Evolutionary conservation across 805 yeast genomes (phyloP).

Genomic region (Kluyveromyces dobzhanskii): DNA sequence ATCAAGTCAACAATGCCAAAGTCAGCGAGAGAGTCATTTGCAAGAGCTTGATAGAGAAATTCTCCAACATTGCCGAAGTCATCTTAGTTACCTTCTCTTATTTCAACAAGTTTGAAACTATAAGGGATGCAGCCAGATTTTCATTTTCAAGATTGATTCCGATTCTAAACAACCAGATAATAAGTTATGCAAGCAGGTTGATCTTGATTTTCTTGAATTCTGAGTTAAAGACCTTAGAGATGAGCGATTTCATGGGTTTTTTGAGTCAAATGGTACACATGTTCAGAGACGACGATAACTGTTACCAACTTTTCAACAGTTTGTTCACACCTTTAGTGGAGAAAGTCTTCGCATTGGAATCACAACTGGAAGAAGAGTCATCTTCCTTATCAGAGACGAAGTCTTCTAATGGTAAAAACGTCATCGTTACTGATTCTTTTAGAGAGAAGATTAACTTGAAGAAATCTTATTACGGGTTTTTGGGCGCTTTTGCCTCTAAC

Average conservation of each 20-base stretch:
- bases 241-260: conserved; percentile 76
- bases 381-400: conserved; percentile 5
- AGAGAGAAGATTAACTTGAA: conserved; percentile 61
- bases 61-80: conserved; percentile 69
- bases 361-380: conserved; percentile 34
- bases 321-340: conserved; percentile 65
- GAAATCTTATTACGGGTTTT: conserved; percentile 58
- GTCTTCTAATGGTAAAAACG: conserved; percentile 15
- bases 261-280: conserved; percentile 81
- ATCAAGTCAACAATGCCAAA: conserved; percentile 31
- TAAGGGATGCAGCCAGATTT: conserved; percentile 81
- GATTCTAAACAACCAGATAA: conserved; percentile 45
- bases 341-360: conserved; percentile 48
- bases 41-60: conserved; percentile 35
- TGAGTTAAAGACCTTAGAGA: conserved; percentile 51
- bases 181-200: conserved; percentile 55
- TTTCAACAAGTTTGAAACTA: conserved; percentile 52
- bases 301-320: conserved; percentile 67
- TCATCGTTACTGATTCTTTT: conserved; percentile 48
- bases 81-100: conserved; percentile 76
- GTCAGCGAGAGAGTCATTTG: conserved; percentile 24
- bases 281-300: conserved; percentile 55
- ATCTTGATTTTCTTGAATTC: conserved; percentile 56
- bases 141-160: conserved; percentile 84
- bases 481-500: conserved; percentile 66